A percentile compares a stretch with the other conserved stretches of the same genome.
phyloP scores from a whole-genome alignment of 2,329 filamentous ascomycete genomes.

The Tetracladium maxilliforme region DNA sequence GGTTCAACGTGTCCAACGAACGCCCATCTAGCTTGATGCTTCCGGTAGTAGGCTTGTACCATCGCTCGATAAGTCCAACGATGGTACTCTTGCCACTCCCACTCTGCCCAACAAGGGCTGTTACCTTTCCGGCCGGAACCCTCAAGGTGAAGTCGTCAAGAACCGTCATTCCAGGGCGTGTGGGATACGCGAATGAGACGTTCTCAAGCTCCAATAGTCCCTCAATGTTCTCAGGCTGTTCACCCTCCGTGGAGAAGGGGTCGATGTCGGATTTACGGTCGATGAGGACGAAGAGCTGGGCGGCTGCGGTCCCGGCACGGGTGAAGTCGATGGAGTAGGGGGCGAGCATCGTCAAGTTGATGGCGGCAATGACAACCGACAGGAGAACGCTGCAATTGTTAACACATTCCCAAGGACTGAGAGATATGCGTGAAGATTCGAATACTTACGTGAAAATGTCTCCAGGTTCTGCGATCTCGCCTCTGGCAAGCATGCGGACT shows the following conservation, averaged over 20 bases:
- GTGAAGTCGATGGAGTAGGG: conserved; percentile 28
- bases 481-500: conserved; percentile 27
- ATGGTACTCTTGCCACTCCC: conserved; percentile 22
- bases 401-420: background rate
- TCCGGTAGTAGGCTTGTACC: conserved; percentile 20
- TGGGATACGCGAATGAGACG: conserved; percentile 6
- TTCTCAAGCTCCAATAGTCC: too few relatives aligned
- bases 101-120: conserved; percentile 15
- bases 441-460: too few relatives aligned
- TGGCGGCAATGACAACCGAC: conserved; percentile 28
- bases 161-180: conserved; percentile 10
- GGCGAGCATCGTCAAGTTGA: conserved; percentile 28
- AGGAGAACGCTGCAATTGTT: conserved; percentile 23
- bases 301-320: conserved; percentile 28
- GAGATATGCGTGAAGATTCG: too few relatives aligned
- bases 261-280: conserved; percentile 28
- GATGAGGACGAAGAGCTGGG: conserved; percentile 29
- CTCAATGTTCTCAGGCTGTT: too few relatives aligned
- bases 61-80: conserved; percentile 21
- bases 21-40: conserved; percentile 20
- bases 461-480: too few relatives aligned
- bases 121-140: conserved; percentile 3
- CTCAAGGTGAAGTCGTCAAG: conserved; percentile 8
- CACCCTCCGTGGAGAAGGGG: conserved; percentile 22
- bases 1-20: conserved; percentile 17